Evolutionary conservation across 2,329 filamentous ascomycete genomes (phyloP), one percentile per base, ranked within the genome.

Genomic region (Clonostachys sp.): DNA sequence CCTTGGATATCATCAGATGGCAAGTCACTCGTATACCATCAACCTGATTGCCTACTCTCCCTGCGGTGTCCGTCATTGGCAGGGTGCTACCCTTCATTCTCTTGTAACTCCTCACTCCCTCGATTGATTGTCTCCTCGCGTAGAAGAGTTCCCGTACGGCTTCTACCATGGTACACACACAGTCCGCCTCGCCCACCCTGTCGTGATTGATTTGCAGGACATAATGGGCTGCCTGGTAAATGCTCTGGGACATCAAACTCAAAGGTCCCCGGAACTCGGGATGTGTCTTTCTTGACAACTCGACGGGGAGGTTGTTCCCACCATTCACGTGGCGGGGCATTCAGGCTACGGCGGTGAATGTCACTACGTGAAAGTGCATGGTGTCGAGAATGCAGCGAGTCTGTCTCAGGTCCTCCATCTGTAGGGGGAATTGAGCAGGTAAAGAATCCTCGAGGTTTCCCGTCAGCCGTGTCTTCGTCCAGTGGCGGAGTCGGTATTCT

Each of bases 161-260:
- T 39, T 18, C 36, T 39, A 3, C 73, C 73, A 44, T 77, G 73
- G 51, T 75, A 76, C 3, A 79, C 73, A 47, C 76, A 80, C 4
- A 78, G 50, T 0, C 72, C 74, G 6, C 63, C 70, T 5, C 75
- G 73, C n/a, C 69, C 64, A 13, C 67, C 68, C 45, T 56, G 56
- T 47, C 75, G 69, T 39, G 64, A 70, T 41, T 59, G 58, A 55
- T 78, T 76, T 9, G 73, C 61, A 3, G 76, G 76, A 47, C 76
- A 80, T 62, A 77, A 67, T 14, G 74, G 74, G 53, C 75, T 78
- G 48, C 51, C 72, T 34, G 74, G 72, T 8, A 76, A 59, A 51
- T 80, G 76, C 51, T 78, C 73, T 2, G 74, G 73, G 12, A 78
- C 51, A 42, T 77, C 66, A 49, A 80, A 77, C 43, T 72, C 61